Evolutionary conservation across 352 stramenopile genomes (phyloP).

Genomic region (Phytophthora multivora): DNA sequence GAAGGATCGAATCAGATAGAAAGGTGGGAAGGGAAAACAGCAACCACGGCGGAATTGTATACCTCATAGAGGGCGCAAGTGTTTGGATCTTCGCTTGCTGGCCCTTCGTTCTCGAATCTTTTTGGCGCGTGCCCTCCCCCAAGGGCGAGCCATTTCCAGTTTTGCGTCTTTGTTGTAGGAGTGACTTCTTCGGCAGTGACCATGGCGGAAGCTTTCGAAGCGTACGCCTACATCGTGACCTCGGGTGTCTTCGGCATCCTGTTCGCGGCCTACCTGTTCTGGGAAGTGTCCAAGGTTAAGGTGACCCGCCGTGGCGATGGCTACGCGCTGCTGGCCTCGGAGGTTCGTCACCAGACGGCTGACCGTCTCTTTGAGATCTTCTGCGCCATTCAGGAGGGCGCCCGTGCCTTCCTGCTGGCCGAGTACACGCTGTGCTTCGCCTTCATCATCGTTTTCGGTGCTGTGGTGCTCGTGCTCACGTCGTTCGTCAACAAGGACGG

Average conservation of each 20-base stretch:
- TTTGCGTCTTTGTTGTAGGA: slow-evolving; percentile 51
- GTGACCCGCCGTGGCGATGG: slow-evolving; percentile 83
- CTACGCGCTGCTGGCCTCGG: slow-evolving; percentile 76
- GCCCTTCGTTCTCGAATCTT: slow-evolving; percentile 25
- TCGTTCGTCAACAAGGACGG: slow-evolving; percentile 90
- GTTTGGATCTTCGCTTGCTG: slow-evolving; percentile 28
- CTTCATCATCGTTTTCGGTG: slow-evolving; percentile 94
- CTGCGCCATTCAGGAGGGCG: slow-evolving; percentile 97
- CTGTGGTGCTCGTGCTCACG: slow-evolving; percentile 90
- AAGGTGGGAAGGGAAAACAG: slow-evolving; percentile 13
- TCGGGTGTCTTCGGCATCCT: slow-evolving; percentile 78
- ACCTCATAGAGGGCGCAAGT: slow-evolving; percentile 38
- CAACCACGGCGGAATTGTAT: slow-evolving; percentile 40
- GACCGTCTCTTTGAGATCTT: slow-evolving; percentile 93
- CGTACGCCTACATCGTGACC: slow-evolving; percentile 67
- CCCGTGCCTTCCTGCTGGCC: slow-evolving; percentile 97
- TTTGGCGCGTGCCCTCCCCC: not conserved
- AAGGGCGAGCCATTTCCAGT: slow-evolving; percentile 53
- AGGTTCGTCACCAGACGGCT: slow-evolving; percentile 82
- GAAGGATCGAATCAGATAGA: slow-evolving; percentile 22
- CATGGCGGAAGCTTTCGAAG: slow-evolving; percentile 68
- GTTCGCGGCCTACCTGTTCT: slow-evolving; percentile 87
- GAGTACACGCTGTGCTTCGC: slow-evolving; percentile 98
- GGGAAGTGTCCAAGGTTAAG: slow-evolving; percentile 89
- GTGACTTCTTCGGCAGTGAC: slow-evolving; percentile 8